These are phyloP conservation scores for Xylona heveae DNA, from an alignment of 495 filamentous ascomycete genomes.

Conservation along the genomic window DNA sequence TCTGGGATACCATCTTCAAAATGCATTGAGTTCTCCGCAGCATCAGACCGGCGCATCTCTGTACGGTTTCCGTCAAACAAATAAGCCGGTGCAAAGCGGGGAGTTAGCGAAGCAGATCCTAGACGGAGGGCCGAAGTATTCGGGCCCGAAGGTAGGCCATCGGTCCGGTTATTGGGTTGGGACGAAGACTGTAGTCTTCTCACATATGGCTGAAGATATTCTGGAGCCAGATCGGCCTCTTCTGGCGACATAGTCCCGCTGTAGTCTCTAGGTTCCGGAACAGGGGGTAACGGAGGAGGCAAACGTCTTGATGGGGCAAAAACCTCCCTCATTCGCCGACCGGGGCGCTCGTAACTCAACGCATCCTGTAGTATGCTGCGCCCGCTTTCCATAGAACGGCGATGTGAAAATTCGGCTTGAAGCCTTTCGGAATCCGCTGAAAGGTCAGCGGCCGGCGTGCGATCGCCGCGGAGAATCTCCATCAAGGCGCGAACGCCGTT, in stretches of 20 bases:
- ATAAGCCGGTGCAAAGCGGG: slow-evolving; percentile 6
- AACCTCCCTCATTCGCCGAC: slow-evolving; percentile 2
- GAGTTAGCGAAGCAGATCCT: slow-evolving; percentile 1
- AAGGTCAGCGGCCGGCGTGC: not conserved
- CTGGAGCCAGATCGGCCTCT: not conserved
- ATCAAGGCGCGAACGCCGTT: not conserved
- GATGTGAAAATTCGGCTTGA: slow-evolving; percentile 1
- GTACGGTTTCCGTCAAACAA: not conserved
- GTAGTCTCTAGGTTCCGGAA: slow-evolving; percentile 17
- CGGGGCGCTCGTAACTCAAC: slow-evolving; percentile 5
- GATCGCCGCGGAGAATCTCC: not conserved
- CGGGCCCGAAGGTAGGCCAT: too few relatives aligned
- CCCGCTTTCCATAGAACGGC: slow-evolving; percentile 1
- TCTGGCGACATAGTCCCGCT: slow-evolving; percentile 4
- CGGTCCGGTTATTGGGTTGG: too few relatives aligned
- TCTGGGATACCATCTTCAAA: not conserved
- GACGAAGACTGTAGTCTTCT: too few relatives aligned
- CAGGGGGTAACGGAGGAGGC: slow-evolving; percentile 15
- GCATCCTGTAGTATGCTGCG: slow-evolving; percentile 4
- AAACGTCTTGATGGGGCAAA: slow-evolving; percentile 9
- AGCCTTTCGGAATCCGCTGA: slow-evolving; percentile 3
- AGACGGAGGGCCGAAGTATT: too few relatives aligned
- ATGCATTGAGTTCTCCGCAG: not conserved
- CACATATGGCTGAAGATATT: too few relatives aligned
- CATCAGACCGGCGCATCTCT: not conserved